Evolutionary conservation across 139 green algal genomes (phyloP).

Genomic region (Micractinium conductrix): DNA sequence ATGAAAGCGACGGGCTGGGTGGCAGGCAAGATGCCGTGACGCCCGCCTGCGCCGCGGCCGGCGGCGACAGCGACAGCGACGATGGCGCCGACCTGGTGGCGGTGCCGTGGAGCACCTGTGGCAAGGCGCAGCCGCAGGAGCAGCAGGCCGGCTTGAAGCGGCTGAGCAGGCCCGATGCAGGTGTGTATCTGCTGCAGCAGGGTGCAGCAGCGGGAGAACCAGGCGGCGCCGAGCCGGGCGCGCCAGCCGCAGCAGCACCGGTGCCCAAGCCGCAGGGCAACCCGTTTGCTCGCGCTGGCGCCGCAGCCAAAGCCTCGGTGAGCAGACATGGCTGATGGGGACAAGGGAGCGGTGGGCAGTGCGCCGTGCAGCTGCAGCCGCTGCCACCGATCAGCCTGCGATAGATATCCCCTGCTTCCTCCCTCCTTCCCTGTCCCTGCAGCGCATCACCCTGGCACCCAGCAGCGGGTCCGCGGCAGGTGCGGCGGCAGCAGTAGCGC

Average conservation of each 20-base stretch:
- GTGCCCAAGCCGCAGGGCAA: neutral
- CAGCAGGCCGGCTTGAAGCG: neutral
- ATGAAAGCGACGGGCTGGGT: neutral
- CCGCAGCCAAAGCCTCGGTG: neutral
- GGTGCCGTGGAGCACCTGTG: slow-evolving; percentile 1
- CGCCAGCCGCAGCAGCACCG: neutral
- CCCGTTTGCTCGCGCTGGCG: slow-evolving; percentile 5
- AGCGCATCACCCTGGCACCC: slow-evolving; percentile 11
- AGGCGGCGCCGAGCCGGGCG: neutral
- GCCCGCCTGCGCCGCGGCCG: neutral
- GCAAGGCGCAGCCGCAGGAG: neutral
- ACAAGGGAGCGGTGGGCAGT: no score
- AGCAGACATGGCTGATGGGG: neutral
- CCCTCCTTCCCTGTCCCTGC: neutral
- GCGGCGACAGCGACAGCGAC: neutral
- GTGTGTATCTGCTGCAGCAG: neutral
- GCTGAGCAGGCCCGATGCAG: neutral
- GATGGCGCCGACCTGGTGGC: neutral
- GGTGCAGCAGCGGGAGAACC: neutral
- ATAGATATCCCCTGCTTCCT: no score
- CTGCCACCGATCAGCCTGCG: no score
- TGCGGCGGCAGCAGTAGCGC: neutral
- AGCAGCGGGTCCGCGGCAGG: neutral
- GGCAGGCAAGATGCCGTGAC: neutral
- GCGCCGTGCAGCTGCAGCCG: no score